Conservation (phyloP, 352 stramenopile genomes). For the Globisporangium perplexum region DNA sequence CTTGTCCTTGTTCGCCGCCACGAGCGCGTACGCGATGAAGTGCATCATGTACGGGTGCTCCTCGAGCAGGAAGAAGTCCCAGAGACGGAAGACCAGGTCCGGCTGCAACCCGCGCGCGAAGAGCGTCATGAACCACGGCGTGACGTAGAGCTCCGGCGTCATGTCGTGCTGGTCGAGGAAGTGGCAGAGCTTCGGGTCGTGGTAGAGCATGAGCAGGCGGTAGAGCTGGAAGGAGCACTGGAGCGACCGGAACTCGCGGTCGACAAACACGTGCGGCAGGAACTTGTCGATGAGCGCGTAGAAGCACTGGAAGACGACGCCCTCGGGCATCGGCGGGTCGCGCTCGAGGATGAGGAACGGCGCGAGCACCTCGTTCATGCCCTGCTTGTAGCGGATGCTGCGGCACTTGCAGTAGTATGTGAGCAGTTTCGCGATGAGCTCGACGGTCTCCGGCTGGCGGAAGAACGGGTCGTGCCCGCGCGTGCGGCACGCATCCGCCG, state of each 20-base stretch:
- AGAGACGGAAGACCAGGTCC: slow-evolving; percentile 78
- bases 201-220: slow-evolving; percentile 88
- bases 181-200: slow-evolving; percentile 86
- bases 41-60: slow-evolving; percentile 86
- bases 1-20: slow-evolving; percentile 41
- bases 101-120: slow-evolving; percentile 81
- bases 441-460: slow-evolving; percentile 61
- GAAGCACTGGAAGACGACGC: slow-evolving; percentile 83
- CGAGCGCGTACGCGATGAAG: slow-evolving; percentile 86
- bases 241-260: slow-evolving; percentile 88
- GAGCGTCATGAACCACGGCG: slow-evolving; percentile 93
- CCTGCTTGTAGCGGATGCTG: slow-evolving; percentile 90
- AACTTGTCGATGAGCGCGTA: slow-evolving; percentile 88
- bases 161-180: slow-evolving; percentile 89
- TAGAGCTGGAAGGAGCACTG: slow-evolving; percentile 92
- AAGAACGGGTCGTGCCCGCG: slow-evolving; percentile 78
- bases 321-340: slow-evolving; percentile 38
- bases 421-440: slow-evolving; percentile 76
- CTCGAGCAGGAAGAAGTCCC: slow-evolving; percentile 90
- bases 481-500: slow-evolving; percentile 82
- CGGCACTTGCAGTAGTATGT: slow-evolving; percentile 93
- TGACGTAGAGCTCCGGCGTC: slow-evolving; percentile 91
- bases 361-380: slow-evolving; percentile 93
- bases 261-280: slow-evolving; percentile 83
- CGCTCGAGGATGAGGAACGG: slow-evolving; percentile 83